phyloP scores from a whole-genome alignment of 148 eudicot genomes.

The Rhododendron vialii region DNA sequence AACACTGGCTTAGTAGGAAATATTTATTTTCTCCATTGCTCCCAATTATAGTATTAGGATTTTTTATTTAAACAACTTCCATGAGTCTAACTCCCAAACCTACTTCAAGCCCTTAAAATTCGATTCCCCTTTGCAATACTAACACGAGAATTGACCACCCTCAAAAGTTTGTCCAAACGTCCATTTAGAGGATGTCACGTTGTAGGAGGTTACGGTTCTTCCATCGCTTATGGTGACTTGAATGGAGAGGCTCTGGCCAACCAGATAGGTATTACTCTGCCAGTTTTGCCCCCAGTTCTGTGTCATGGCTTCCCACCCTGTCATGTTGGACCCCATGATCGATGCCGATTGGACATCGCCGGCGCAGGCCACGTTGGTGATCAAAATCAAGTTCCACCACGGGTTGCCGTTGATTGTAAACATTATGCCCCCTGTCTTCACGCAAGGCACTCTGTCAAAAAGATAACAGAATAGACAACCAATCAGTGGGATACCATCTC shows the following conservation, averaged over 20 bases:
- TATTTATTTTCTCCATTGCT: background rate
- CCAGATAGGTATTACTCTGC: constrained; percentile 24
- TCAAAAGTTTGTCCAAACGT: constrained; percentile 29
- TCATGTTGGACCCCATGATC: constrained; percentile 22
- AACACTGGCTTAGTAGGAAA: background rate
- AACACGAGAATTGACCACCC: constrained; percentile 20
- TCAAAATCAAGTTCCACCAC: constrained; percentile 29
- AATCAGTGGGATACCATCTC: background rate
- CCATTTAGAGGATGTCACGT: constrained; percentile 27
- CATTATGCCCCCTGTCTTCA: constrained; percentile 29
- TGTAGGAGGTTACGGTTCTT: constrained; percentile 21
- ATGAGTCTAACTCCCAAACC: background rate
- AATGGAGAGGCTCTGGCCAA: constrained; percentile 27
- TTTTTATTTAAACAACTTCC: background rate
- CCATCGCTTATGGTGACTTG: constrained; percentile 28
- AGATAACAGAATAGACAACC: background rate
- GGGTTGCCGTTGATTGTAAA: constrained; percentile 35
- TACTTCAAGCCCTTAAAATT: background rate
- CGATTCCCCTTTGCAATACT: background rate
- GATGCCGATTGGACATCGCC: constrained; percentile 29
- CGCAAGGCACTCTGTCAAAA: constrained; percentile 27
- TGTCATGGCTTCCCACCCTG: constrained; percentile 30
- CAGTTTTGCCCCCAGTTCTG: constrained; percentile 38
- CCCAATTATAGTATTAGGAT: background rate
- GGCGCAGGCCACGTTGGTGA: constrained; percentile 33